These are phyloP conservation scores for Penicillium sp. DNA, from an alignment of 2,329 filamentous ascomycete genomes.

Conservation along the genomic window DNA sequence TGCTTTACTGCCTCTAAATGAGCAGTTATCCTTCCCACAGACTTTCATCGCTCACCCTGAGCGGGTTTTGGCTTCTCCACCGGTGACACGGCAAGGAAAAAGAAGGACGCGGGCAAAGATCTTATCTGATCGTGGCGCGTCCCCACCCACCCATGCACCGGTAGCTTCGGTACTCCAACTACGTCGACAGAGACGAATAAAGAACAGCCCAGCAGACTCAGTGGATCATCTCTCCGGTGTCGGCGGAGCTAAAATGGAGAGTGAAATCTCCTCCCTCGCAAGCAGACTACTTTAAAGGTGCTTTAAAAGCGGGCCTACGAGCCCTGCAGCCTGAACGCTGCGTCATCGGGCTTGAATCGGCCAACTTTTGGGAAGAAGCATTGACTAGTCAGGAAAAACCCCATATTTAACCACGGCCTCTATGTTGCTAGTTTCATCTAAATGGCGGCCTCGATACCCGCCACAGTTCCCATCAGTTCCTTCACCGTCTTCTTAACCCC, in stretches of 20 bases:
- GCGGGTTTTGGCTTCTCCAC: slow-evolving; percentile 3
- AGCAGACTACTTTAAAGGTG: slow-evolving; percentile 2
- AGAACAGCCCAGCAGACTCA: background rate
- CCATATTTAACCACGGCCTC: background rate
- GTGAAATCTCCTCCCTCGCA: slow-evolving; percentile 3
- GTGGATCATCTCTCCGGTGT: slow-evolving; percentile 10
- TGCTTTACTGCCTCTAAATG: background rate
- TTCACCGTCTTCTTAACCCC: slow-evolving; percentile 43
- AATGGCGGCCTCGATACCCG: slow-evolving; percentile 36
- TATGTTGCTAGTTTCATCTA: slow-evolving; percentile 3
- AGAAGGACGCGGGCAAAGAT: slow-evolving; percentile 12
- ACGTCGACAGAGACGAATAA: slow-evolving; percentile 11
- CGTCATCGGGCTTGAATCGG: slow-evolving; percentile 1
- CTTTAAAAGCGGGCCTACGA: background rate
- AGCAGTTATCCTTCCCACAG: background rate
- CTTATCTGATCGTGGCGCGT: slow-evolving; percentile 24
- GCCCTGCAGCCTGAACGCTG: background rate
- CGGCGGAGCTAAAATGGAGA: background rate
- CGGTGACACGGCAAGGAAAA: slow-evolving; percentile 1
- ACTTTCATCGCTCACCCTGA: background rate
- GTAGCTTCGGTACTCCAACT: slow-evolving; percentile 4
- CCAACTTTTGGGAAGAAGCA: background rate
- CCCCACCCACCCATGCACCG: slow-evolving; percentile 13
- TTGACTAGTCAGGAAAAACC: background rate
- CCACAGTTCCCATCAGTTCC: slow-evolving; percentile 39